Percentiles rank a stretch among this genome's conserved stretches.
These are phyloP conservation scores for Candida sphagnicola DNA, from an alignment of 805 yeast species.

Conservation along the genomic window DNA sequence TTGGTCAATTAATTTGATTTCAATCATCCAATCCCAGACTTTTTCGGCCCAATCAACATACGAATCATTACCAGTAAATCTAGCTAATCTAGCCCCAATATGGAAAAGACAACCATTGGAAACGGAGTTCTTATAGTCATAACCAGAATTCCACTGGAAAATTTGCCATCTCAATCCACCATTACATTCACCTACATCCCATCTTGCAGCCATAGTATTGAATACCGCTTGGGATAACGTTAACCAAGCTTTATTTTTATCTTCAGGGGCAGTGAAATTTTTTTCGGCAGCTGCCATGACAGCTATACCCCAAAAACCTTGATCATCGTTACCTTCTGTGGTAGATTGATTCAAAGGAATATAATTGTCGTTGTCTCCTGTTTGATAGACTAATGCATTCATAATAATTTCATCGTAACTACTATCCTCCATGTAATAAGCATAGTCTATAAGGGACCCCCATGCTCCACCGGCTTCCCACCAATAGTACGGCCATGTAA, in stretches of 20 bases:
- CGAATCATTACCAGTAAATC: slow-evolving; percentile 36
- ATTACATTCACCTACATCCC: slow-evolving; percentile 35
- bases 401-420: slow-evolving; percentile 58
- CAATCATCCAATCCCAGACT: slow-evolving; percentile 45
- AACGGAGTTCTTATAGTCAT: slow-evolving; percentile 42
- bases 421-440: slow-evolving; percentile 65
- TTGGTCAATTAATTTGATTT: slow-evolving; percentile 40
- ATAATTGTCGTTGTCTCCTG: slow-evolving; percentile 63
- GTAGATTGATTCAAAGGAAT: slow-evolving; percentile 85
- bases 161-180: slow-evolving; percentile 49
- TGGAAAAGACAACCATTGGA: slow-evolving; percentile 44
- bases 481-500: slow-evolving; percentile 91
- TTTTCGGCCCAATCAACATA: slow-evolving; percentile 40
- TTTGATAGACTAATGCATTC: slow-evolving; percentile 67
- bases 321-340: slow-evolving; percentile 97
- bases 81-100: slow-evolving; percentile 41
- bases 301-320: slow-evolving; percentile 94
- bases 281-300: slow-evolving; percentile 90
- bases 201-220: slow-evolving; percentile 43
- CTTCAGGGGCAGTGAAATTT: slow-evolving; percentile 60
- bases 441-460: slow-evolving; percentile 81
- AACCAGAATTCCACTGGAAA: slow-evolving; percentile 46
- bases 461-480: slow-evolving; percentile 98
- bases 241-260: slow-evolving; percentile 35
- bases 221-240: slow-evolving; percentile 39